Percentiles rank a stretch among this genome's conserved stretches.
phyloP scores from a whole-genome alignment of 495 filamentous ascomycete species.

The Neurospora terricola region DNA sequence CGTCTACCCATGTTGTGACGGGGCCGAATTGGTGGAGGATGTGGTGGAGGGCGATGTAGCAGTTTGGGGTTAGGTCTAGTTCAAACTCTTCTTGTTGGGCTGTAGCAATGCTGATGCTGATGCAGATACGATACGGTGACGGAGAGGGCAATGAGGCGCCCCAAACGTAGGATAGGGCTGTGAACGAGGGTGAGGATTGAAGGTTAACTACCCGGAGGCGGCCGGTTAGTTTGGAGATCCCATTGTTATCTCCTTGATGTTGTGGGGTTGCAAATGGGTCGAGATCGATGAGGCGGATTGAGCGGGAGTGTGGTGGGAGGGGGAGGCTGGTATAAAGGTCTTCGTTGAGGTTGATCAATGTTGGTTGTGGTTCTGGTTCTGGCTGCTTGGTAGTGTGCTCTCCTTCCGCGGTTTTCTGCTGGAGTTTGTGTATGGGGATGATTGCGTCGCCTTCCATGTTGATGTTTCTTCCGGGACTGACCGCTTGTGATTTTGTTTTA shows the following conservation, averaged over 20 bases:
- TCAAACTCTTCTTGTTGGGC: neutral
- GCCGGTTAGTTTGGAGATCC: neutral
- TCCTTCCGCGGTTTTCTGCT: neutral
- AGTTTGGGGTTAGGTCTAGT: conserved; percentile 4
- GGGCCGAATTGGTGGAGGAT: neutral
- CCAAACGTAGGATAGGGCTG: conserved; percentile 6
- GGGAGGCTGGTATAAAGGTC: neutral
- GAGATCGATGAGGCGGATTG: neutral
- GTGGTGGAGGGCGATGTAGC: neutral
- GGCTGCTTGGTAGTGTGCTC: neutral
- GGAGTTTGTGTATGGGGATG: neutral
- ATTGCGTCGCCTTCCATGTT: neutral
- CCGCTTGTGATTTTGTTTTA: neutral
- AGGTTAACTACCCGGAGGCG: conserved; percentile 1
- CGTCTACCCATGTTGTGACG: conserved; percentile 17
- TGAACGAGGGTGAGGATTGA: neutral
- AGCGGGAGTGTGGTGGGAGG: neutral
- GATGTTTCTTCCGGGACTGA: neutral
- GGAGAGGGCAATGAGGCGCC: neutral
- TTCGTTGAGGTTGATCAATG: neutral
- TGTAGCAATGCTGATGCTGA: neutral
- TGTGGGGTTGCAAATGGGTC: neutral
- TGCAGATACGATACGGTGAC: neutral
- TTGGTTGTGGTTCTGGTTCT: neutral
- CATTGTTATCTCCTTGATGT: neutral